These are phyloP conservation scores for Colletotrichum sp. DNA, from an alignment of 2,329 filamentous ascomycete genomes.

Conservation along the genomic window DNA sequence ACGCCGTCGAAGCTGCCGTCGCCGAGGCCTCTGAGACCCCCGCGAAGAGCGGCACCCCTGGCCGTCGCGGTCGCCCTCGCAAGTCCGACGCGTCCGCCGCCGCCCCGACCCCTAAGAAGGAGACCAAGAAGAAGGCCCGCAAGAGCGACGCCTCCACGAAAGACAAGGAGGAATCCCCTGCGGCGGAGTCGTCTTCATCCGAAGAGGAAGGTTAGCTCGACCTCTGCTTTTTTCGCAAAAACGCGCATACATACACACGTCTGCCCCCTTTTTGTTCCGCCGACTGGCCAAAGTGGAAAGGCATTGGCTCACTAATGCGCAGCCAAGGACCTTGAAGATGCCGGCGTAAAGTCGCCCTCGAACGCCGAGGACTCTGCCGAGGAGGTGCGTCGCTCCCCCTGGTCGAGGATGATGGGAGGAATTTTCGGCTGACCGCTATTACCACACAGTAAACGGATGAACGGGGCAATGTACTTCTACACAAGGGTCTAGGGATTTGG, in stretches of 20 bases:
- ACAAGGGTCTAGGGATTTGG: background rate
- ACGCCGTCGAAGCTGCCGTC: slow-evolving; percentile 13
- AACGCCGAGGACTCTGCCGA: slow-evolving; percentile 7
- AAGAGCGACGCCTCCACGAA: slow-evolving; percentile 14
- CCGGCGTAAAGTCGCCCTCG: background rate
- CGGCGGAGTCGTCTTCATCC: background rate
- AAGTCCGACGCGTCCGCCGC: slow-evolving; percentile 27
- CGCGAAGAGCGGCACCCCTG: slow-evolving; percentile 9
- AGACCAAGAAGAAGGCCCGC: slow-evolving; percentile 22
- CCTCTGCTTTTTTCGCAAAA: background rate
- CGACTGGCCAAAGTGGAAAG: background rate
- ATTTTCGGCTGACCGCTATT: slow-evolving; percentile 12
- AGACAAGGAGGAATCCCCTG: background rate
- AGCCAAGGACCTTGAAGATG: background rate
- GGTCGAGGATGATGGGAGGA: slow-evolving; percentile 3
- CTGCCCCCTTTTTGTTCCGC: background rate
- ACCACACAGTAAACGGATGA: slow-evolving; percentile 5
- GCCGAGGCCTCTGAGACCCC: background rate
- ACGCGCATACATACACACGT: background rate
- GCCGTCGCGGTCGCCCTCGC: slow-evolving; percentile 36
- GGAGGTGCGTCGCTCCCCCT: slow-evolving; percentile 14
- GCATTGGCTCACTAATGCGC: background rate
- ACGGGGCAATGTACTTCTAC: background rate
- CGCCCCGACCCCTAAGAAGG: slow-evolving; percentile 31
- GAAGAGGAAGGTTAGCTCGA: slow-evolving; percentile 15